A percentile compares a stretch with the other conserved stretches of the same genome.
These are phyloP conservation scores for Chaetoceros muelleri DNA, from an alignment of 108 stramenopile species.

Conservation along the genomic window DNA sequence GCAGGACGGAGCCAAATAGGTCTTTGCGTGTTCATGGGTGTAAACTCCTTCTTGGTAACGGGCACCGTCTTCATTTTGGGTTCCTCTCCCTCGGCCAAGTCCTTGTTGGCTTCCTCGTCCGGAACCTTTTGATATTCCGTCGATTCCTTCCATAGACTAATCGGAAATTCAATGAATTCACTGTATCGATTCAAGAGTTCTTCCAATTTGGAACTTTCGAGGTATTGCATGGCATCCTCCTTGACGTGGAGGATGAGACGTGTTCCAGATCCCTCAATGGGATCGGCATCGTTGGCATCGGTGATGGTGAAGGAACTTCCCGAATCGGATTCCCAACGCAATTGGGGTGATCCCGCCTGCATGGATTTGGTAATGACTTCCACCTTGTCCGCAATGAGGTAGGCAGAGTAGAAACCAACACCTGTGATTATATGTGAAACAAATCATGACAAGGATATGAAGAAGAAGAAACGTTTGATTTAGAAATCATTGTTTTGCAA, in stretches of 20 bases:
- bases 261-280: conserved; percentile 68
- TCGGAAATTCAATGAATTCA: conserved; percentile 95
- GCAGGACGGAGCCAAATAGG: conserved; percentile 96
- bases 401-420: conserved; percentile 98
- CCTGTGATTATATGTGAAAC: no score
- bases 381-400: conserved; percentile 92
- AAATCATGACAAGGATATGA: no score
- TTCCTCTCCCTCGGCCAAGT: conserved; percentile 65
- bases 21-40: conserved; percentile 90
- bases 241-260: conserved; percentile 81
- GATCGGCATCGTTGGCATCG: conserved; percentile 24
- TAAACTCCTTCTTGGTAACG: conserved; percentile 74
- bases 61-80: conserved; percentile 95
- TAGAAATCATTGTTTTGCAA: no score
- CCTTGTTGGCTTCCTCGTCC: conserved; percentile 91
- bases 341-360: conserved; percentile 45
- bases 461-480: no score
- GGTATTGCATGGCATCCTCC: conserved; percentile 73
- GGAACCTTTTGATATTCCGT: conserved; percentile 92
- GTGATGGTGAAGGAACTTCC: conserved; percentile 65
- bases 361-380: conserved; percentile 87
- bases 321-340: conserved; percentile 71
- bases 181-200: conserved; percentile 80
- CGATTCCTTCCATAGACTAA: conserved; percentile 89
- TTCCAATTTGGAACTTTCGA: conserved; percentile 65